A percentile compares a stretch with the other conserved stretches of the same genome.
These are phyloP conservation scores for Trichophyton benhamiae DNA, from an alignment of 2,329 filamentous ascomycete genomes.

Conservation along the genomic window DNA sequence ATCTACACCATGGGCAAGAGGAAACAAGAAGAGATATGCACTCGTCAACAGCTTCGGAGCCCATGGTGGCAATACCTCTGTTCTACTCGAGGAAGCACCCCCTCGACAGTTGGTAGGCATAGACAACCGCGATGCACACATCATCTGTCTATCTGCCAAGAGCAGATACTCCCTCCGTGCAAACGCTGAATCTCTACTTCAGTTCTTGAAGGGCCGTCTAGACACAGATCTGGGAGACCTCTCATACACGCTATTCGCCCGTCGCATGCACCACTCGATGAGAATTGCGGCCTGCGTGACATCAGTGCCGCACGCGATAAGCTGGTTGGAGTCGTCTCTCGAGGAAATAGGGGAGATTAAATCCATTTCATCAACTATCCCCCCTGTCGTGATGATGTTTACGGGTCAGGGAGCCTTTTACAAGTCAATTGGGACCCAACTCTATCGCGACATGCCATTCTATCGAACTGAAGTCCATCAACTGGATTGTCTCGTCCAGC, in stretches of 20 bases:
- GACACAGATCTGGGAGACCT: slow-evolving; percentile 37
- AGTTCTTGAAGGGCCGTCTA: slow-evolving; percentile 41
- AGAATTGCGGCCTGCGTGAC: slow-evolving; percentile 15
- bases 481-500: slow-evolving; percentile 21
- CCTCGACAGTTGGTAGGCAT: slow-evolving; percentile 19
- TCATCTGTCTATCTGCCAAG: slow-evolving; percentile 47
- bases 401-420: slow-evolving; percentile 27
- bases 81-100: slow-evolving; percentile 23
- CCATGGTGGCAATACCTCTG: slow-evolving; percentile 52
- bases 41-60: slow-evolving; percentile 58
- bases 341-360: slow-evolving; percentile 14
- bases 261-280: slow-evolving; percentile 43
- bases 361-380: background rate
- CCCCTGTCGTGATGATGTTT: slow-evolving; percentile 27
- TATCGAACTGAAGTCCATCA: slow-evolving; percentile 24
- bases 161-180: slow-evolving; percentile 30
- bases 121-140: slow-evolving; percentile 38
- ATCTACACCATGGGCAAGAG: slow-evolving; percentile 27
- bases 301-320: slow-evolving; percentile 14
- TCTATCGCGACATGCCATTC: slow-evolving; percentile 20
- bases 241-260: slow-evolving; percentile 52
- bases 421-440: slow-evolving; percentile 18
- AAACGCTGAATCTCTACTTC: slow-evolving; percentile 44
- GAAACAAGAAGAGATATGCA: slow-evolving; percentile 28
- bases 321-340: background rate